Base-by-base conservation (phyloP, 352 stramenopile genomes). In the Phytopythium delawarense region DNA sequence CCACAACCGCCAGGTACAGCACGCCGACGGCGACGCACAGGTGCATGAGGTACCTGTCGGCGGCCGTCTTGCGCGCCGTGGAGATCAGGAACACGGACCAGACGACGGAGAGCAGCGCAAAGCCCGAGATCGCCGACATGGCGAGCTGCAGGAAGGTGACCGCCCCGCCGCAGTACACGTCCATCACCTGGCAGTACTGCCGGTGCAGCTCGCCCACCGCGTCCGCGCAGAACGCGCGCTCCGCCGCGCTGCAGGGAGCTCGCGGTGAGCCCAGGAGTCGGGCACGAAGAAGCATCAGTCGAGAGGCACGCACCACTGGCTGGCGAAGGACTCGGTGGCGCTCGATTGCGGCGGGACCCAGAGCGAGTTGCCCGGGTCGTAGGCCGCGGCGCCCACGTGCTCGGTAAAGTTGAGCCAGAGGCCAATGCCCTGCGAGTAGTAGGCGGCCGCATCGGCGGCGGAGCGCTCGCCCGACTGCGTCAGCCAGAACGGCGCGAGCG, bases 341-440 rank as follows among this genome's bases (percentile, higher is more conserved):
- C 75, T 93, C 51, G 70, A 64, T 54, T 93, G 84, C 12, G 75
- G 68, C 20, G 84, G 84, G 18, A 89, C 69, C 84, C 84, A 93
- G 28, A 93, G 74, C 45, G 84, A 90, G 59, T 93, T 93, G 40
- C 81, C 78, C 1, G 84, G 84, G 42, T 91, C 84, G 45, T 88
- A 93, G 48, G 51, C 67, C 7, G 69, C 62, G 52, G 88, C 84
- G 30, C 84, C 84, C 32, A 87, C 78, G 55, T 91, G 84, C 60
- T 89, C 77, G 4, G 84, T 93, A 70, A 84, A 93, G 65, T 93
- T 93, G 60, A 89, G 80, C 84, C 84, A 93, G 21, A 93, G 63
- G 1, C 84, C 84, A 51, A 93, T 77, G 54, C 84, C 84, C 66
- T 93, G 84, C 35, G 84, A 82, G 72, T 93, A 93, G 64, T 81